Evolutionary conservation across 2,329 filamentous ascomycete species (phyloP).

Genomic region (Niveomyces coronatus): DNA sequence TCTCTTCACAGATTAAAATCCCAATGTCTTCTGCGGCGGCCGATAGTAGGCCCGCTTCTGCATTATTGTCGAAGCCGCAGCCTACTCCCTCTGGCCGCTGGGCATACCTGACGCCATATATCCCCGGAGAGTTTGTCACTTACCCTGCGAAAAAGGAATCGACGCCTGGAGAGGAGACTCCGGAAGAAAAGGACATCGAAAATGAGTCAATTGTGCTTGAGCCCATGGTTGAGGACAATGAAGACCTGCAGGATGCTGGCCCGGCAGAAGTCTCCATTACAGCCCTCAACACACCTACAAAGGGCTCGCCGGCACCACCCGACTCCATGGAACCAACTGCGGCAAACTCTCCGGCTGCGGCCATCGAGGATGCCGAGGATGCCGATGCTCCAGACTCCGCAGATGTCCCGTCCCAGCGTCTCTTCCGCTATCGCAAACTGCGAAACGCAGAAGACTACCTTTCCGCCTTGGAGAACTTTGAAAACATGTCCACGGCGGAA

Average conservation of each 20-base stretch:
- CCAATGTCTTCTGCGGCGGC: background rate
- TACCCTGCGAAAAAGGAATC: conserved; percentile 29
- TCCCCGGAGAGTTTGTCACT: conserved; percentile 27
- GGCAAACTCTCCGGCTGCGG: conserved; percentile 27
- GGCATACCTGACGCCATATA: conserved; percentile 30
- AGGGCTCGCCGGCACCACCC: conserved; percentile 28
- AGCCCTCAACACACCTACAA: conserved; percentile 27
- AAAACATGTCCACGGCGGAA: conserved; percentile 36
- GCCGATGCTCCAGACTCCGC: conserved; percentile 25
- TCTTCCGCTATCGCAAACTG: conserved; percentile 39
- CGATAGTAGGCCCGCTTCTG: conserved; percentile 1
- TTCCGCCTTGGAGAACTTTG: conserved; percentile 37
- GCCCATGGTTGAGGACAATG: conserved; percentile 6
- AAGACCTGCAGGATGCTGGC: conserved; percentile 15
- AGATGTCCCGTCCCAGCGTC: conserved; percentile 20
- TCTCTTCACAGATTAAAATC: conserved; percentile 21
- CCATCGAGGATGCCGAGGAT: conserved; percentile 26
- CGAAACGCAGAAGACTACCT: conserved; percentile 39
- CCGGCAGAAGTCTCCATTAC: conserved; percentile 25
- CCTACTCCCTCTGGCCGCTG: conserved; percentile 24
- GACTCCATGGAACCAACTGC: conserved; percentile 29
- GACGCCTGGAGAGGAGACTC: conserved; percentile 21
- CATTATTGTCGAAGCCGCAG: conserved; percentile 17
- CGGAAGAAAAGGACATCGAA: conserved; percentile 23
- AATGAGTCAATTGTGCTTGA: too few relatives aligned